These are phyloP conservation scores for Ilyonectria sp. DNA, from an alignment of 2,329 filamentous ascomycete genomes.

Conservation along the genomic window DNA sequence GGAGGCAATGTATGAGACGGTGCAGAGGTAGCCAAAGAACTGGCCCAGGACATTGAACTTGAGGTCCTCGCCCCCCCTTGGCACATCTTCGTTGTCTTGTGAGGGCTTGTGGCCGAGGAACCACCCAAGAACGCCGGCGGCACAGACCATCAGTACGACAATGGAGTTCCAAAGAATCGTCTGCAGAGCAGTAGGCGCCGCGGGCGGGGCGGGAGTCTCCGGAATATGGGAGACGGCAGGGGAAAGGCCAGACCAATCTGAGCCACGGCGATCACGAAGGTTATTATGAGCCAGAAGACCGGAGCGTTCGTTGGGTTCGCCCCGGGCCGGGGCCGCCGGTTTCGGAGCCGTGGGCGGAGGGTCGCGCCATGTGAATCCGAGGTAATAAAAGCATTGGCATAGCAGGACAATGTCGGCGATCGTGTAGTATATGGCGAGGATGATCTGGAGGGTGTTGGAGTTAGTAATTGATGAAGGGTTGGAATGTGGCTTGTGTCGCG, in stretches of 20 bases:
- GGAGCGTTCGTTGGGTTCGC: conserved; percentile 68
- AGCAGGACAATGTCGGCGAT: conserved; percentile 91
- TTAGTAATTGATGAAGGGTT: conserved; percentile 26
- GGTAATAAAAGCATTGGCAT: conserved; percentile 95
- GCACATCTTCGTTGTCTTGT: conserved; percentile 56
- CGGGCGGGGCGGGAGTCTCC: conserved; percentile 61
- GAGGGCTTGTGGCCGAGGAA: conserved; percentile 70
- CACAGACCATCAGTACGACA: conserved; percentile 85
- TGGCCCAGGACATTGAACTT: conserved; percentile 85
- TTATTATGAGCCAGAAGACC: conserved; percentile 38
- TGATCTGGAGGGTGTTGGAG: conserved; percentile 67
- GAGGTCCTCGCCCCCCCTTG: conserved; percentile 64
- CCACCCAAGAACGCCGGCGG: conserved; percentile 89
- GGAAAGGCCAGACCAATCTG: conserved; percentile 77
- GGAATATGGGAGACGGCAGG: conserved; percentile 85
- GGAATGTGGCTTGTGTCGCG: not conserved
- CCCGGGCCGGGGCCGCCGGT: conserved; percentile 50
- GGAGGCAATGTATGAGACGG: conserved; percentile 88
- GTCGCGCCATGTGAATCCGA: conserved; percentile 81
- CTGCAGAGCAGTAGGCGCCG: conserved; percentile 68
- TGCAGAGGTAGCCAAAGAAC: conserved; percentile 94
- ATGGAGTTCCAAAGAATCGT: conserved; percentile 80
- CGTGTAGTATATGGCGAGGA: conserved; percentile 95
- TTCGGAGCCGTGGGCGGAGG: conserved; percentile 62
- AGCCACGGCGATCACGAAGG: conserved; percentile 63